Evolutionary conservation across 2,329 filamentous ascomycete species (phyloP), one percentile per base, ranked within the genome.

Genomic region (Sclerotinia subarctica): DNA sequence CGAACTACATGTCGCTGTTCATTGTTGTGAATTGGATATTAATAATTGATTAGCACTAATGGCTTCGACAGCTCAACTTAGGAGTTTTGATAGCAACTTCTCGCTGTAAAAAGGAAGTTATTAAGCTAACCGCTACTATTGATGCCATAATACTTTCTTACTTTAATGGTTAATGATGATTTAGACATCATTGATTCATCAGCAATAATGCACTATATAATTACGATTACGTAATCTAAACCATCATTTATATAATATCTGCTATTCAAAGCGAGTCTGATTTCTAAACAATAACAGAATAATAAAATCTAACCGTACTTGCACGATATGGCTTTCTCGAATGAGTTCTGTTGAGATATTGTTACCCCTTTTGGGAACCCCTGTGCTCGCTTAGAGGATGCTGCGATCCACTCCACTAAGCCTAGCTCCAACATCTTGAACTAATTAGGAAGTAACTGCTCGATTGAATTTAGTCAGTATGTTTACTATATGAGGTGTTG

Each of bases 61-160:
- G 6, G 8, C 2, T 13, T 13, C 8, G 32, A 32, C 8, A 17
- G 10, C 52, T 32, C 5, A 5, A 6, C 0, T 17, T 11, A 8
- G 2, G 21, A 35, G 8, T 5, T 0, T 54, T 5, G 21, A n/a
- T 1, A 3, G 2, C 19, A 8, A 5, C 8, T 54, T 32, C 1
- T 5, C 19, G 10, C 17, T 35, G 0, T 2, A 1, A 7, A 29
- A 29, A 35, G 10, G 19, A 11, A n/a, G 0, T n/a, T 11, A 54
- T 13, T 0, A 6, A 21, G 15, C 11, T 32, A 11, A 10, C 5
- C 6, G 19, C 3, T 4, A 6, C 21, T 32, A 19, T 2, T 21
- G 7, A 35, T 13, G 2, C 8, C 17, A 21, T 1, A 35, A 0
- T 29, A 29, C 29, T 29, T 29, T 4, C 7, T 35, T 35, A 5